These are phyloP conservation scores for Penicillium decumbens DNA, from an alignment of 2,329 filamentous ascomycete genomes.

Conservation along the genomic window DNA sequence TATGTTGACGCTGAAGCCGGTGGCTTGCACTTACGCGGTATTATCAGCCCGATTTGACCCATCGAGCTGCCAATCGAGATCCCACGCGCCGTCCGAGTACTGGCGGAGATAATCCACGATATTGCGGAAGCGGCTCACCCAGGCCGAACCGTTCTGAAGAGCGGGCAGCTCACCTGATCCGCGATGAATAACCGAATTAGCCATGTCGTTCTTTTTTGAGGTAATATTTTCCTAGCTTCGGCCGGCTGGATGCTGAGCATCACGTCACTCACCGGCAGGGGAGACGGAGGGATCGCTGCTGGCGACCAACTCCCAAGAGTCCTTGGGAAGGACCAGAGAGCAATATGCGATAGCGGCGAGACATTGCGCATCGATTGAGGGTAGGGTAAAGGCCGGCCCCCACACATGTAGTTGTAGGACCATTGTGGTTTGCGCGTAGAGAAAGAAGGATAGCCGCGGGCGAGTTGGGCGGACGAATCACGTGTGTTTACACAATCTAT, in stretches of 20 bases:
- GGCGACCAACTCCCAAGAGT: conserved; percentile 66
- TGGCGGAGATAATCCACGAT: conserved; percentile 50
- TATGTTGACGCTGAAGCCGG: not conserved
- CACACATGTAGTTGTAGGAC: conserved; percentile 78
- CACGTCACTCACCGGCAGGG: conserved; percentile 59
- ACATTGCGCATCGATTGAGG: conserved; percentile 89
- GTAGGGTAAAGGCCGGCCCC: conserved; percentile 81
- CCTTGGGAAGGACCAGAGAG: conserved; percentile 54
- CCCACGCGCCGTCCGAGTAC: conserved; percentile 46
- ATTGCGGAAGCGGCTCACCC: conserved; percentile 52
- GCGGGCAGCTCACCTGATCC: conserved; percentile 53
- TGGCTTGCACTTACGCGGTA: conserved; percentile 41
- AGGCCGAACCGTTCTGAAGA: conserved; percentile 51
- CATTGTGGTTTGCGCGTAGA: conserved; percentile 37
- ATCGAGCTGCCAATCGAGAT: conserved; percentile 44
- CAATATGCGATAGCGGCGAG: conserved; percentile 77
- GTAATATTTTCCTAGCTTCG: not conserved
- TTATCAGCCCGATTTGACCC: conserved; percentile 46
- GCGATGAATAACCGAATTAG: conserved; percentile 9
- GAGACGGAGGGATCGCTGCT: conserved; percentile 68
- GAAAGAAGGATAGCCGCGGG: conserved; percentile 10
- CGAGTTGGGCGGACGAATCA: conserved; percentile 18
- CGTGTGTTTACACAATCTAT: conserved; percentile 18
- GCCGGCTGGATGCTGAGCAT: conserved; percentile 5
- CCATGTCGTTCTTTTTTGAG: conserved; percentile 1